Evolutionary conservation across 805 yeast species (phyloP).

Genomic region (Candida endomychidarum): DNA sequence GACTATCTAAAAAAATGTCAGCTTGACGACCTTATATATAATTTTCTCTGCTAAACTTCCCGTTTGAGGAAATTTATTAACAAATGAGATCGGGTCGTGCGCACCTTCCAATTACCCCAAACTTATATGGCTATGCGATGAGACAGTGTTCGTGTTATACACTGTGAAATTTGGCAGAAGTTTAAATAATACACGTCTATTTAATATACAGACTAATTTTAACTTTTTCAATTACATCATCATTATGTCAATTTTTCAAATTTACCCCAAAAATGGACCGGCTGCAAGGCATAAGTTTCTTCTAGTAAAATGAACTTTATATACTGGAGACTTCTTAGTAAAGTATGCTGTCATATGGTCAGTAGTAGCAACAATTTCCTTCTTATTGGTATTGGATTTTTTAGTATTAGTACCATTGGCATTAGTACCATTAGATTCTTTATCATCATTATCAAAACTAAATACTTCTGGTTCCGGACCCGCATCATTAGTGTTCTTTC

Average conservation of each 20-base stretch:
- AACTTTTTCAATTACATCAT: no score
- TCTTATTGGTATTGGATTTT: constrained; percentile 51
- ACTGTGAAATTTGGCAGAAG: not conserved
- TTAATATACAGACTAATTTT: no score
- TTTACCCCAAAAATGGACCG: constrained; percentile 63
- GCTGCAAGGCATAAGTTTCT: constrained; percentile 90
- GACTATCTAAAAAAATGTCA: not conserved
- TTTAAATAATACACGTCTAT: not conserved
- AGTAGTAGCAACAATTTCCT: constrained; percentile 74
- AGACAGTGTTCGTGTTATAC: not conserved
- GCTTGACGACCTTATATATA: constrained; percentile 2
- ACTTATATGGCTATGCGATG: constrained; percentile 4
- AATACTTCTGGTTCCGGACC: constrained; percentile 76
- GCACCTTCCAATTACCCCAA: constrained; percentile 5
- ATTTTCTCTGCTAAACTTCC: not conserved
- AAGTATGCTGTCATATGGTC: constrained; percentile 93
- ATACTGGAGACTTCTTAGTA: constrained; percentile 92
- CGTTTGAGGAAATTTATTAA: constrained; percentile 5
- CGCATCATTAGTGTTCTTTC: constrained; percentile 76
- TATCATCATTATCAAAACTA: constrained; percentile 20
- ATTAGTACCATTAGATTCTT: constrained; percentile 4
- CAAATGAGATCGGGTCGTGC: constrained; percentile 2
- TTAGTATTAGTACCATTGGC: constrained; percentile 24
- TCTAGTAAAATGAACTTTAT: constrained; percentile 87
- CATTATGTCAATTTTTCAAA: no score